Evolutionary conservation across 1,284 basidiomycete genomes (phyloP).

Genomic region (Hymenochaete sp.): DNA sequence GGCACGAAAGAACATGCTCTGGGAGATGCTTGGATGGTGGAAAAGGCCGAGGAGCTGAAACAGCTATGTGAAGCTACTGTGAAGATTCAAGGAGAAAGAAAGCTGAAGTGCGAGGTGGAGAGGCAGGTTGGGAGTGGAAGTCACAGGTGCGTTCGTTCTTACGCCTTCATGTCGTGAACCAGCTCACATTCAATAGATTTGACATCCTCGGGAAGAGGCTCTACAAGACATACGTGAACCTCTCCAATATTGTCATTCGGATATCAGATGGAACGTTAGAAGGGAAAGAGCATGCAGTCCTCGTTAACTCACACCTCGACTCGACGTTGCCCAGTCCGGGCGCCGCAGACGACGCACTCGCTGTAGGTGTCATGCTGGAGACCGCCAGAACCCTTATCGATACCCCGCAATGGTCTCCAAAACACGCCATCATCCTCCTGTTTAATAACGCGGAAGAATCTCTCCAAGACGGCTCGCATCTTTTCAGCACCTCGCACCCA

Average conservation of each 20-base stretch:
- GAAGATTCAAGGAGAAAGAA: conserved; percentile 37
- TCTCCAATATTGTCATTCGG: conserved; percentile 85
- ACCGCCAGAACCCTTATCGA: conserved; percentile 74
- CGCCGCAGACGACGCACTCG: conserved; percentile 82
- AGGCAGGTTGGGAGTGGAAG: conserved; percentile 77
- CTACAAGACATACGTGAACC: conserved; percentile 85
- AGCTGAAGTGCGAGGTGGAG: conserved; percentile 82
- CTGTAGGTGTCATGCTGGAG: conserved; percentile 91
- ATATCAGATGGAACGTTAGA: conserved; percentile 73
- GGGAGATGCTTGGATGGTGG: conserved; percentile 78
- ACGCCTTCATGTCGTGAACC: not conserved
- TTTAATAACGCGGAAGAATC: conserved; percentile 96
- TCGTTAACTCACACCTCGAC: conserved; percentile 90
- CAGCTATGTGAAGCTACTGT: conserved; percentile 52
- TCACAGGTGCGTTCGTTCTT: conserved; percentile 71
- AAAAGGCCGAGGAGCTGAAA: conserved; percentile 54
- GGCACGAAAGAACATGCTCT: conserved; percentile 84
- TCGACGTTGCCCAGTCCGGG: conserved; percentile 75
- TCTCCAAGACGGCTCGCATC: conserved; percentile 90
- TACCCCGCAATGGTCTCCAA: conserved; percentile 64
- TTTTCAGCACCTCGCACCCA: conserved; percentile 83
- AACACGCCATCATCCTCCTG: conserved; percentile 80
- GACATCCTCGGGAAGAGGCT: conserved; percentile 79
- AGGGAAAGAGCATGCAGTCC: conserved; percentile 73
- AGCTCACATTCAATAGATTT: conserved; percentile 44